phyloP scores from a whole-genome alignment of 305 asterid species.

The Stenogyne calaminthoides region DNA sequence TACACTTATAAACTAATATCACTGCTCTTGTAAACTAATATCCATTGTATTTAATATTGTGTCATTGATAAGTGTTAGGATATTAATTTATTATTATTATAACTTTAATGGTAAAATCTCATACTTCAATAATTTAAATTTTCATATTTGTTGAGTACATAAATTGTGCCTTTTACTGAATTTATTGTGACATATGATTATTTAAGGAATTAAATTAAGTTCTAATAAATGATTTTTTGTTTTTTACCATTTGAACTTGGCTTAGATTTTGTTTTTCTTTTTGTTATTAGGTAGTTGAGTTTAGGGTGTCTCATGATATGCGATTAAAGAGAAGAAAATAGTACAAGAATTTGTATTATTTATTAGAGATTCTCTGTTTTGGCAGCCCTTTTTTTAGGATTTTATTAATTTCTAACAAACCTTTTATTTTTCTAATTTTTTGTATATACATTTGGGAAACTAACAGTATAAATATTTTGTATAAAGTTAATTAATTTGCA shows the following conservation, averaged over 20 bases:
- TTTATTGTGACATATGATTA: slow-evolving; percentile 20
- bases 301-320: no score
- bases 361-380: neutral
- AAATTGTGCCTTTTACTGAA: no score
- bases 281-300: neutral
- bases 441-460: neutral
- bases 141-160: no score
- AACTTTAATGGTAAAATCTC: no score
- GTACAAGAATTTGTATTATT: no score
- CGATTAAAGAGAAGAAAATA: neutral
- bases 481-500: neutral
- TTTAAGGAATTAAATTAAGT: neutral
- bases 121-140: no score
- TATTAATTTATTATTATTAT: no score
- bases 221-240: slow-evolving; percentile 6
- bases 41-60: no score
- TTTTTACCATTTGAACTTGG: neutral
- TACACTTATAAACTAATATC: no score
- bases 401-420: neutral
- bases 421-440: neutral
- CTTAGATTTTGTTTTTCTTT: no score
- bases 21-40: no score
- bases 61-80: no score
- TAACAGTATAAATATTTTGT: neutral
- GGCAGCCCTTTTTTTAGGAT: neutral